Evolutionary conservation across 1,139 yeast species (phyloP), one percentile per base, ranked within the genome.

Genomic region (Taiozyma sp.): DNA sequence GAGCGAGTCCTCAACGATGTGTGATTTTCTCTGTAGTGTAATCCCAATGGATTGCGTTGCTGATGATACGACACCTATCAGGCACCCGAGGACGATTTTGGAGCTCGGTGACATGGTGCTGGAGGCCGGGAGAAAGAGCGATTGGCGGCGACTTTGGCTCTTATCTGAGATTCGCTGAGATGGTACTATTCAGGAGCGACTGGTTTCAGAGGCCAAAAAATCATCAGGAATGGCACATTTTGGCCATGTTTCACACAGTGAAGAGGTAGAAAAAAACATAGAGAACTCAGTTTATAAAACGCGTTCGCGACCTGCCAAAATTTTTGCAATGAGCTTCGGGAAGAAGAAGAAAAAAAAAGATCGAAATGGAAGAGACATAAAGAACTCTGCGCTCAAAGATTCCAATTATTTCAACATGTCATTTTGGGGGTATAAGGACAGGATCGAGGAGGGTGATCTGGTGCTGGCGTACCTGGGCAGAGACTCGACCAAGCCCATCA

Each of bases 381-480:
- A 37, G 19, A 19, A 19, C 19, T 16, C 9, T 30, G n/a, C 5
- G 7, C 34, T 30, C 13, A 13, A 19, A 7, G 19, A 34, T 14
- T 8, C 13, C 21, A 16, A 14, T 7, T 34, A 19, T n/a, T 19
- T n/a, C 32, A 11, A 11, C 14, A 59, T 59, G 62, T 40, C 58
- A 2, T 61, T 61, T 48, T 22, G 58, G 3, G 63, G 63, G 0
- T 62, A 62, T 51, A 62, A 61, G 47, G 53, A 53, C 51, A 53
- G 63, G 22, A 84, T 93, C 45, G 85, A 83, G 60, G 95, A 86
- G 57, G 96, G 95, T 4, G 97, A 90, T 62, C 71, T 90, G 26
- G 96, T 88, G 3, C 76, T 93, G 29, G 91, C 89, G 1, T 93
- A 91, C 77, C 78, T 93, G 46, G 84, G 93, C 44, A 75, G 99